phyloP scores from a whole-genome alignment of 129 eudicot species.

The Artemisia annua region DNA sequence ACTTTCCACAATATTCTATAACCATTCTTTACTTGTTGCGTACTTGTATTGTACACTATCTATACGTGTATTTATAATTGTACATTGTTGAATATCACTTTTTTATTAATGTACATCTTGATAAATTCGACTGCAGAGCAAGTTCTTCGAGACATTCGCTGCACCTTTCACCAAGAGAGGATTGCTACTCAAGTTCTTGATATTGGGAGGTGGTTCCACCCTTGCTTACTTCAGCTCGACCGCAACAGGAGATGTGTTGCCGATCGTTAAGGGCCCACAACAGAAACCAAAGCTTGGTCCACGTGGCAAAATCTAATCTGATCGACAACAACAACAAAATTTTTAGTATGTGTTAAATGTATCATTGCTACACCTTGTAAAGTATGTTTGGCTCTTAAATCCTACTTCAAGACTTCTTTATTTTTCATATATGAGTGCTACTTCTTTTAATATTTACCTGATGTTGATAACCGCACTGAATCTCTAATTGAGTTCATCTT shows the following conservation, averaged over 20 bases:
- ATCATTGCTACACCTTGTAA: conserved; percentile 51
- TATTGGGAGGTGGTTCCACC: conserved; percentile 92
- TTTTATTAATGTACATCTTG: conserved; percentile 17
- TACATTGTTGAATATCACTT: conserved; percentile 9
- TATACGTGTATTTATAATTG: conserved; percentile 8
- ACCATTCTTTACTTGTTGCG: conserved; percentile 19
- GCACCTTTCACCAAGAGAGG: conserved; percentile 99
- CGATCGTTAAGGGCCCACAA: conserved; percentile 97
- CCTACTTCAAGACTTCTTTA: conserved; percentile 28
- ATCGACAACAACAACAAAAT: conserved; percentile 16
- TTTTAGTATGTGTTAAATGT: conserved; percentile 40
- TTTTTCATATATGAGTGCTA: conserved; percentile 27
- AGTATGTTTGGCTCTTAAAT: conserved; percentile 39
- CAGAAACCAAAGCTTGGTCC: conserved; percentile 93
- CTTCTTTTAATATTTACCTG: conserved; percentile 26
- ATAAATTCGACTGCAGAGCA: conserved; percentile 64
- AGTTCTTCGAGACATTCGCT: conserved; percentile 98
- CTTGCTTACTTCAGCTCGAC: conserved; percentile 85
- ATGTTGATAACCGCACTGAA: conserved; percentile 19
- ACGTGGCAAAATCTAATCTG: conserved; percentile 84
- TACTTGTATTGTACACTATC: conserved; percentile 6
- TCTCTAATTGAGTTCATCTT: conserved; percentile 40
- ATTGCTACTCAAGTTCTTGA: conserved; percentile 88
- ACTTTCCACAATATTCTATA: conserved; percentile 14
- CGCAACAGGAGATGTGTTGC: conserved; percentile 78